These are phyloP conservation scores for Eucalyptus erythrocorys DNA, from an alignment of 345 rosid species.

Conservation along the genomic window DNA sequence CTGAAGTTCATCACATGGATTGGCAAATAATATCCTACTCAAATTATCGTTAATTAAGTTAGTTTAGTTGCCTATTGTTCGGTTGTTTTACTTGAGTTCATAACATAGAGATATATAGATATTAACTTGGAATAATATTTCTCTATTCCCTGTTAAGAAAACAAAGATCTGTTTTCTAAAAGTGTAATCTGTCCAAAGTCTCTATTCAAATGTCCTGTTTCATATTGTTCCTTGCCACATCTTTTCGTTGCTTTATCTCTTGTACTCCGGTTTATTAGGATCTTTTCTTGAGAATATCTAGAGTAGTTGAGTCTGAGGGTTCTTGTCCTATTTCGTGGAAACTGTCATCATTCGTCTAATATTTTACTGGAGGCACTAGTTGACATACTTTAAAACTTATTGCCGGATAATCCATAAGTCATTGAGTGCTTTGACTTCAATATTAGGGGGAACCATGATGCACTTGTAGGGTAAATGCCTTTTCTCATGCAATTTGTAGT, in stretches of 20 bases:
- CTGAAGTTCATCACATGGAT: no score
- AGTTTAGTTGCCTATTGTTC: no score
- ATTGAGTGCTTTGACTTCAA: no score
- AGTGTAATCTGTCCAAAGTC: conserved; percentile 32
- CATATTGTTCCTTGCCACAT: neutral
- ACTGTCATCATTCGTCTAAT: neutral
- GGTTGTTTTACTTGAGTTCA: no score
- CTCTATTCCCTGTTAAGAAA: conserved; percentile 36
- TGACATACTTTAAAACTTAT: neutral
- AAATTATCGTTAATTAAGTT: no score
- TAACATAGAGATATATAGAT: no score
- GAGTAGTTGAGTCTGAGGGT: conserved; percentile 36
- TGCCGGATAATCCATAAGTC: conserved; percentile 30
- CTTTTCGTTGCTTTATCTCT: neutral
- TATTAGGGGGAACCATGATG: no score
- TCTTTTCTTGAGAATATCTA: conserved; percentile 50
- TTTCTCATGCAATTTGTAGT: no score
- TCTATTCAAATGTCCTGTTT: neutral
- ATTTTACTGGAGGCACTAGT: neutral
- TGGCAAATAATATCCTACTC: no score
- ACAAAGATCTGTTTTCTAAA: conserved; percentile 57
- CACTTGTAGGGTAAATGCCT: no score
- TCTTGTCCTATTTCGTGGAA: conserved; percentile 22
- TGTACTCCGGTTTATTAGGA: neutral
- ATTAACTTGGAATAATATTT: conserved; percentile 22